These are phyloP conservation scores for Liriodendron chinense DNA, from an alignment of 164 flowering plant species.

Conservation along the genomic window DNA sequence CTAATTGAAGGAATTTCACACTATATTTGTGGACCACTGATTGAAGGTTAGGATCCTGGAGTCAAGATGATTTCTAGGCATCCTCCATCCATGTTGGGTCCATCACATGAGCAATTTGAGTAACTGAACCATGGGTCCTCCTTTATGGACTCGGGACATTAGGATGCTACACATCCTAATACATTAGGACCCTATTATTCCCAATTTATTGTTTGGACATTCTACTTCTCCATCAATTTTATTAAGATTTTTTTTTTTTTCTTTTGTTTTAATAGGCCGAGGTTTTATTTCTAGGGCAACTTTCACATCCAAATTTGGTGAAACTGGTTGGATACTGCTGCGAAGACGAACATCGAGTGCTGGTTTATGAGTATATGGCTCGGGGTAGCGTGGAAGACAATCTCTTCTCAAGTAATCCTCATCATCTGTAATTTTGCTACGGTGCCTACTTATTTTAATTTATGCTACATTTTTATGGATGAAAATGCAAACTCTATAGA, in stretches of 20 bases:
- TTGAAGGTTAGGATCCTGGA: background rate
- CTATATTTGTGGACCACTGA: background rate
- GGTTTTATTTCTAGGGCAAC: constrained; percentile 90
- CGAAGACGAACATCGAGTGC: constrained; percentile 80
- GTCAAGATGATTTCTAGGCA: background rate
- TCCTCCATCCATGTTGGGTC: background rate
- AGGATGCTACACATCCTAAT: background rate
- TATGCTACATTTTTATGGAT: background rate
- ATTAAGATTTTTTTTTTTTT: constrained; percentile 1
- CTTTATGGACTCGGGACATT: background rate
- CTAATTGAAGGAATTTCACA: too few species aligned
- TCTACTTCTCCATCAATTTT: background rate
- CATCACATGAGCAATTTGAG: background rate
- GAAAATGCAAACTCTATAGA: background rate
- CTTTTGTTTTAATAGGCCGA: constrained; percentile 57
- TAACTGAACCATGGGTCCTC: background rate
- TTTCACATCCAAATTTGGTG: constrained; percentile 91
- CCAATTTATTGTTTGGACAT: background rate
- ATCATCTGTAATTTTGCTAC: background rate
- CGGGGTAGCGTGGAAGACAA: constrained; percentile 84
- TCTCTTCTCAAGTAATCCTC: constrained; percentile 67
- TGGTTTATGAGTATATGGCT: constrained; percentile 85
- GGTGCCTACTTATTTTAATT: background rate
- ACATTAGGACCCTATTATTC: background rate
- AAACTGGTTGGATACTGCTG: constrained; percentile 88